Evolutionary conservation across 1,284 basidiomycete genomes (phyloP), one percentile per base, ranked within the genome.

Genomic region (Marasmius fiardii): DNA sequence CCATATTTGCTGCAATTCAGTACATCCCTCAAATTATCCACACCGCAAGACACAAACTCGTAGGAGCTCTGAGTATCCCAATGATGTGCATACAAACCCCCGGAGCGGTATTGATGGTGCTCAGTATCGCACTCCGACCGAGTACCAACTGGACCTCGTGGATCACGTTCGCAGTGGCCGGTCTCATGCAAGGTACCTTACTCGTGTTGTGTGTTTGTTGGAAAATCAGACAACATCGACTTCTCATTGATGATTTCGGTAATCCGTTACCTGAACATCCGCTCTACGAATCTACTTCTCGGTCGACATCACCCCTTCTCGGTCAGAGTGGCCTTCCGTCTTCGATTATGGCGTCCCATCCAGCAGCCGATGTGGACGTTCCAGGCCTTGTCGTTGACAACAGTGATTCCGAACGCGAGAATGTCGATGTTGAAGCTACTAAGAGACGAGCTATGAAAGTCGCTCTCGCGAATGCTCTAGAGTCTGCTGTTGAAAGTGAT

Each of bases 21-120:
- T 98, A 97, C 65, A 78, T 87, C 0, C 95, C 95, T 0, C 95
- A 98, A 69, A 80, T 98, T 39, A 64, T 81, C 23, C 85, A 90
- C 62, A 98, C 95, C 1, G 94, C 88, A 63, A 74, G 75, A 6
- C 74, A 82, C 37, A 88, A 87, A 64, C 81, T 95, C 6, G 95
- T 98, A 7, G 95, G 95, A 10, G 93, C 94, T 1, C 77, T 98
- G 21, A 95, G 90, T 63, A 90, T 98, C 60, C 88, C 88, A 1
- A 97, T 93, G 83, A 98, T 99, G 96, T 75, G 83, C 45, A 89
- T 99, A 21, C 95, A 99, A 72, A 93, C 88, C 6, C 96, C 96
- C 0, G 96, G 96, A 2, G 90, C 91, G 0, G 77, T 93, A 20
- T 70, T 95, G 37, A 98, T 99, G 83, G 90, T 95, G 12, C 68